These are phyloP conservation scores for Amaranthus cruentus DNA, from an alignment of 148 eudicot genomes.

Conservation along the genomic window DNA sequence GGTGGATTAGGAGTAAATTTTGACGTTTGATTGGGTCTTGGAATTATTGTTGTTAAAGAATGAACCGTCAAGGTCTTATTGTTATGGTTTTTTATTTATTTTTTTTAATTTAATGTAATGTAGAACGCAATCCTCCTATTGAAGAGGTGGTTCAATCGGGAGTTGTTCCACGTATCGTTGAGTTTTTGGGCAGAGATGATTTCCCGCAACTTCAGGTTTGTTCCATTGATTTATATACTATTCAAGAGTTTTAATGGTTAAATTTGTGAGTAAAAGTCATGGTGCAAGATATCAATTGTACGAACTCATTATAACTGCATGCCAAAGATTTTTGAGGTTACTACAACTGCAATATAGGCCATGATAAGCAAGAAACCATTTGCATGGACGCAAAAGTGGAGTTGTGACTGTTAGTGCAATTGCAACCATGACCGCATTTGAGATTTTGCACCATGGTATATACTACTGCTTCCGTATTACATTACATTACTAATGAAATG, in stretches of 20 bases:
- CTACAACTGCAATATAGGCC: too few relatives aligned
- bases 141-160: slow-evolving; percentile 90
- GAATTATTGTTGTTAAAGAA: background rate
- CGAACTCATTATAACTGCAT: too few relatives aligned
- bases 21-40: too few relatives aligned
- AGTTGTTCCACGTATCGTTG: slow-evolving; percentile 83
- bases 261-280: background rate
- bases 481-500: background rate
- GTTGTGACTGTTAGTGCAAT: too few relatives aligned
- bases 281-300: too few relatives aligned
- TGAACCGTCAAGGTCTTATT: background rate
- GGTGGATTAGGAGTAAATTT: background rate
- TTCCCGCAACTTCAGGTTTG: slow-evolving; percentile 81
- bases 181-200: slow-evolving; percentile 74
- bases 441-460: too few relatives aligned
- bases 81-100: background rate
- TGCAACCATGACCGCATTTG: too few relatives aligned
- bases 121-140: slow-evolving; percentile 89
- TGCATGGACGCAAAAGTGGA: too few relatives aligned
- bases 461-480: background rate
- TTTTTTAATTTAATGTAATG: background rate
- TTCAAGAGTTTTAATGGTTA: background rate
- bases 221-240: background rate
- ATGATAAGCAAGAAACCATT: too few relatives aligned
- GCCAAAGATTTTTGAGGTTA: too few relatives aligned